Evolutionary conservation across 176 grass and related monocot genomes (phyloP).

Genomic region (Hordeum marinum): DNA sequence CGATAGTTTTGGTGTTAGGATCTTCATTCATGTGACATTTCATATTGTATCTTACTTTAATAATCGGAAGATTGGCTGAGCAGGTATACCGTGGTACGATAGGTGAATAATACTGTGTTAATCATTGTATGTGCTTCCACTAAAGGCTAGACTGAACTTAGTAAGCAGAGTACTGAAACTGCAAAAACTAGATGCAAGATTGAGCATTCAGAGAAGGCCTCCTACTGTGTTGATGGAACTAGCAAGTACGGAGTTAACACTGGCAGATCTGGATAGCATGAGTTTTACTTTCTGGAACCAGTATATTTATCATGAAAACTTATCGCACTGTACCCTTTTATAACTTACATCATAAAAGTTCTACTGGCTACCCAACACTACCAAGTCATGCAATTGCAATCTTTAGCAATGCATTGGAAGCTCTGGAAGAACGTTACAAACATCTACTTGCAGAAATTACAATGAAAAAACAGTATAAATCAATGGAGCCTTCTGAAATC

Average conservation of each 20-base stretch:
- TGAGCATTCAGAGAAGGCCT: not conserved
- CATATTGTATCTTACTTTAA: not conserved
- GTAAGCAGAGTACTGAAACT: not conserved
- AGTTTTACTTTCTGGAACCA: too few relatives aligned
- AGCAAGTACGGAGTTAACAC: too few relatives aligned
- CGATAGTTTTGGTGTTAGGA: not conserved
- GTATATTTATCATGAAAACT: not conserved
- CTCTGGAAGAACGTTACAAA: not conserved
- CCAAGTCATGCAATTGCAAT: not conserved
- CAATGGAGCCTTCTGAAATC: not conserved
- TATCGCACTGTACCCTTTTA: not conserved
- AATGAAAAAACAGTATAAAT: not conserved
- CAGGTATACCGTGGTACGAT: not conserved
- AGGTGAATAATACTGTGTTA: not conserved
- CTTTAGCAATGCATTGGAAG: not conserved
- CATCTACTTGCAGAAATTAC: not conserved
- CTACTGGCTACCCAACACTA: not conserved
- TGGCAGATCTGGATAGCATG: not conserved
- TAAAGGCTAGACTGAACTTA: not conserved
- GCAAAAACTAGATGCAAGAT: not conserved
- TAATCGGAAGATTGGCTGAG: not conserved
- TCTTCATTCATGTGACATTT: not conserved
- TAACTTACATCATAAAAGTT: not conserved
- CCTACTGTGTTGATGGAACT: not conserved
- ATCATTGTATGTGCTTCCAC: too few relatives aligned